Evolutionary conservation across 352 stramenopile genomes (phyloP), one percentile per base, ranked within the genome.

Genomic region (Poterioochromonas sp.): DNA sequence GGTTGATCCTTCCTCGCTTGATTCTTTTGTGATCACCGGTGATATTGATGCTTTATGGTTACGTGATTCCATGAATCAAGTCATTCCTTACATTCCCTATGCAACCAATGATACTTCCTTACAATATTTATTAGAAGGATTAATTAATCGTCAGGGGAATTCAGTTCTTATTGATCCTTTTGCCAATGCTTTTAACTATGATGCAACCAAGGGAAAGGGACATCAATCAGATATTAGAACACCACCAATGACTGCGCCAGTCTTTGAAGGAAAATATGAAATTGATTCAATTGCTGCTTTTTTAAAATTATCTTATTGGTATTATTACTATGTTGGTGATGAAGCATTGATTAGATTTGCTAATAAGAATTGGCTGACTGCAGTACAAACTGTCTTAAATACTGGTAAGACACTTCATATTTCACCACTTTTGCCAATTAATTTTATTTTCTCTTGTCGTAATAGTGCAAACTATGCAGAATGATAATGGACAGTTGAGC

Each of bases 221-320:
- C 79, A 79, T 0, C 81, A 84, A 32, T 49, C 43, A 29, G 76
- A 83, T 68, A 32, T 53, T 35, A 44, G 73, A 40, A 81, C 63
- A 80, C 80, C 34, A 29, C 68, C 79, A 20, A 83, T 86, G 80
- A 79, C 35, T 22, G 44, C 73, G 37, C 22, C 74, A 0, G 82
- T 85, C 22, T 86, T 86, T 58, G 83, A 86, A 73, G 78, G 83
- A 22, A 86, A 86, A 73, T 86, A 83, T 60, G 83, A 86, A 47
- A 80, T 86, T 20, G 83, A 86, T 54, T 81, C 60, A 29, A 68
- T 86, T 26, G 77, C 70, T 34, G 78, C 80, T 15, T 82, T 86
- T 40, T 63, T 86, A 22, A 78, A 81, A 26, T 73, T 86, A 5
- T 81, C 64, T 26, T 69, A 73, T 32, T 49, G 77, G 43, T 83